Evolutionary conservation across 73 alveolate genomes (phyloP).

Genomic region (Paramecium caudatum): DNA sequence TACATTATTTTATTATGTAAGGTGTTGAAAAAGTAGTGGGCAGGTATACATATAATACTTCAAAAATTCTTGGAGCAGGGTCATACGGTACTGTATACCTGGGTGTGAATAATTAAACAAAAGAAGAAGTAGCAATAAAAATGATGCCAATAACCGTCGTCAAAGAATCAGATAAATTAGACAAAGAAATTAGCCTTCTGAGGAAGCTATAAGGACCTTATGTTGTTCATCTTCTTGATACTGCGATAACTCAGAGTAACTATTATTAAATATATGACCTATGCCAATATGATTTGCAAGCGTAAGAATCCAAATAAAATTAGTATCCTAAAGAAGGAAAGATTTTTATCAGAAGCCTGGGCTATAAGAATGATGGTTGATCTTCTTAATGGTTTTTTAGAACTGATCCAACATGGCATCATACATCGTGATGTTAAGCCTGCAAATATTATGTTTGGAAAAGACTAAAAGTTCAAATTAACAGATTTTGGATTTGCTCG

Average conservation of each 20-base stretch:
- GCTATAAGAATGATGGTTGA: slow-evolving; percentile 62
- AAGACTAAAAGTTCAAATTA: slow-evolving; percentile 44
- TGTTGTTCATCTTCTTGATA: slow-evolving; percentile 73
- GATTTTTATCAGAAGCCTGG: slow-evolving; percentile 20
- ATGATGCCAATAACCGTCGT: slow-evolving; percentile 58
- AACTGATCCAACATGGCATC: slow-evolving; percentile 58
- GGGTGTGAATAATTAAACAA: slow-evolving; percentile 73
- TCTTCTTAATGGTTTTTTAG: slow-evolving; percentile 52
- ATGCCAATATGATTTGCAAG: slow-evolving; percentile 75
- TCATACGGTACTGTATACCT: slow-evolving; percentile 74
- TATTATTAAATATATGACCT: slow-evolving; percentile 71
- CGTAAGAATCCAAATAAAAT: background rate
- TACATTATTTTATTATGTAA: no score
- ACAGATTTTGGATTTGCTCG: slow-evolving; percentile 77
- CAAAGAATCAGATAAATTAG: slow-evolving; percentile 20
- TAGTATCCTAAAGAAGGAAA: background rate
- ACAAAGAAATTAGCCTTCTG: slow-evolving; percentile 71
- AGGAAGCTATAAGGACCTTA: slow-evolving; percentile 63
- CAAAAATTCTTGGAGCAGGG: slow-evolving; percentile 77
- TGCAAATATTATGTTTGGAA: slow-evolving; percentile 66
- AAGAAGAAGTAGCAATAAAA: slow-evolving; percentile 76
- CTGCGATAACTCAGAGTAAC: slow-evolving; percentile 68
- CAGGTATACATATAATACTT: slow-evolving; percentile 56
- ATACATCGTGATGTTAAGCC: slow-evolving; percentile 77
- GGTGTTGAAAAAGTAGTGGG: slow-evolving; percentile 66